Base-by-base conservation (phyloP, 2,329 filamentous ascomycete species). In the Exophiala aquamarina region DNA sequence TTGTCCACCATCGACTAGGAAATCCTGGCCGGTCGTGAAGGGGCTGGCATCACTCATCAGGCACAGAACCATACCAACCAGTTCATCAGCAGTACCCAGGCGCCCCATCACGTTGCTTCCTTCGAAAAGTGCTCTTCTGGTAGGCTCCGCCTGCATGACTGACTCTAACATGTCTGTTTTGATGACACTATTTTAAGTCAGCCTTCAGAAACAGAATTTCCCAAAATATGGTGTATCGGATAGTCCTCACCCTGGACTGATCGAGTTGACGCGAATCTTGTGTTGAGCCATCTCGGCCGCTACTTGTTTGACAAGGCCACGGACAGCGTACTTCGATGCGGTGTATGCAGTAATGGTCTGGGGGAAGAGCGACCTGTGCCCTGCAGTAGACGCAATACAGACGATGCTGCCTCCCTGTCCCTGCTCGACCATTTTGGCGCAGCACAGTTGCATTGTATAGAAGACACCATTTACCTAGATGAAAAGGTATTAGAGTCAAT, bases 261-360 rank as follows among this genome's bases (percentile, higher is more conserved):
- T 39, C 8, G 50, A 54, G 46, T 65, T 65, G 42, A 64, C 61
- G 9, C 61, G 56, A 35, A 65, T 63, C 2, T 55, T 52, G 38
- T 59, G 52, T 19, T 57, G 56, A 0, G 66, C 69, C 15, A 71
- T 52, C 45, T 72, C 68, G 8, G 67, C 65, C 0, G 61, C 66
- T 2, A 71, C 55, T 1, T 63, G 67, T 45, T 66, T 69, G 10
- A 63, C 62, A 3, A 74, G 62, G 61, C 71, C 66, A n/a, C 66
- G 51, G 3, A 73, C 58, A 2, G 62, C 71, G 11, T 67, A 70
- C 47, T 74, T 74, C 4, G 69, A 70, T 2, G 70, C 69, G 44
- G 59, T 61, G 36, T 61, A 55, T 10, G 47, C 53, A 19, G 55
- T 47, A 14, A 56, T 59, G 13, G 44, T 36, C 18, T 56, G 86